Evolutionary conservation across 306 rosid species (phyloP).

Genomic region (Astragalus membranaceus): DNA sequence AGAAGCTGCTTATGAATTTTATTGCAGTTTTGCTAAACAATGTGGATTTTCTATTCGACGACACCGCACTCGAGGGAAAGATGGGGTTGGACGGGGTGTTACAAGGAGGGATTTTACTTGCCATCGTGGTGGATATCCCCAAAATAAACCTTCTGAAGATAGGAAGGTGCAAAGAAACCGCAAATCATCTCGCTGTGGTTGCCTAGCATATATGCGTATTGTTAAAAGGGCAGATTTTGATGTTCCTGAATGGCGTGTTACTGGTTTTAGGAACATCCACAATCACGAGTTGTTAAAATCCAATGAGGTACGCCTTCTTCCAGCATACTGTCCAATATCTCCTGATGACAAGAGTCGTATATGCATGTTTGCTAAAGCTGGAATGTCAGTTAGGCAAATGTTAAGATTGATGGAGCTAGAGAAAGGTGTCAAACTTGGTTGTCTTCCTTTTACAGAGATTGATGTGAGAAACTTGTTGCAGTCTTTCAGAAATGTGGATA

Average conservation of each 20-base stretch:
- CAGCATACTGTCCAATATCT: slow-evolving; percentile 61
- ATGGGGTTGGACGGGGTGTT: slow-evolving; percentile 87
- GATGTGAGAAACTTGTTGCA: slow-evolving; percentile 76
- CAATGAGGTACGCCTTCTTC: slow-evolving; percentile 57
- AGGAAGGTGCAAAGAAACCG: slow-evolving; percentile 83
- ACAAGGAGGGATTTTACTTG: slow-evolving; percentile 87
- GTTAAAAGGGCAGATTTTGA: slow-evolving; percentile 74
- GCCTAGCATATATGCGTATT: slow-evolving; percentile 79
- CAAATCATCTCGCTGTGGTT: slow-evolving; percentile 77
- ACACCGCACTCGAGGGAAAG: slow-evolving; percentile 84
- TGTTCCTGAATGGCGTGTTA: slow-evolving; percentile 87
- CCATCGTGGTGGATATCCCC: slow-evolving; percentile 85
- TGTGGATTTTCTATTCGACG: slow-evolving; percentile 84
- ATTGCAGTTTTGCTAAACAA: slow-evolving; percentile 77
- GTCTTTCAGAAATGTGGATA: slow-evolving; percentile 72
- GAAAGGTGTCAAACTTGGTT: slow-evolving; percentile 81
- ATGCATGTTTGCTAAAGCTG: slow-evolving; percentile 87
- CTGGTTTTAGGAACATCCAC: slow-evolving; percentile 77
- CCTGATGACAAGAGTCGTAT: slow-evolving; percentile 83
- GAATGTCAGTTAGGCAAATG: slow-evolving; percentile 93
- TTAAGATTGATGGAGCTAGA: slow-evolving; percentile 78
- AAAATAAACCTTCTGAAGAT: slow-evolving; percentile 71
- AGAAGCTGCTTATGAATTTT: slow-evolving; percentile 87
- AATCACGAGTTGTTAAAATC: slow-evolving; percentile 71
- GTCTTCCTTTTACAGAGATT: slow-evolving; percentile 72